Evolutionary conservation across 2,329 filamentous ascomycete genomes (phyloP).

Genomic region (Penicillium brevicompactum): DNA sequence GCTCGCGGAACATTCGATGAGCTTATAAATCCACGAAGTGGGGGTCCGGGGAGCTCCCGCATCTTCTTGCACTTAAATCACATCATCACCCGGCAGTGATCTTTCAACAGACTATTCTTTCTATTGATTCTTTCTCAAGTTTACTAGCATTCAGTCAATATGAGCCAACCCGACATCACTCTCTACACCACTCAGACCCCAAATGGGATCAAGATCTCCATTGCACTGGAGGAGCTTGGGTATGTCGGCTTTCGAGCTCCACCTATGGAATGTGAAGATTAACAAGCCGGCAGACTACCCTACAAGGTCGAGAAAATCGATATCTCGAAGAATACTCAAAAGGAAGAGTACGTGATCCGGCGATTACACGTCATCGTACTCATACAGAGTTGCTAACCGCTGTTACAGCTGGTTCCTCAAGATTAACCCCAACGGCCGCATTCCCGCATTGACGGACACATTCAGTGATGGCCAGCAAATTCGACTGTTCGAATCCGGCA

Average conservation of each 20-base stretch:
- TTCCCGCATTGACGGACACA: slow-evolving; percentile 82
- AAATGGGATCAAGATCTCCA: slow-evolving; percentile 88
- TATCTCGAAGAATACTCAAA: slow-evolving; percentile 76
- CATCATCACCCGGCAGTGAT: background rate
- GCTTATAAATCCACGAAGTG: background rate
- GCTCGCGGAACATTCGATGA: background rate
- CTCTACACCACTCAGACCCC: slow-evolving; percentile 83
- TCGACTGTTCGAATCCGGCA: slow-evolving; percentile 78
- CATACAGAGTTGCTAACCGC: slow-evolving; percentile 6
- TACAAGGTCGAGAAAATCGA: slow-evolving; percentile 75
- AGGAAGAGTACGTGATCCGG: slow-evolving; percentile 55
- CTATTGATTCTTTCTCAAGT: background rate
- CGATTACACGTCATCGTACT: background rate
- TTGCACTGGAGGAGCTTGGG: slow-evolving; percentile 81
- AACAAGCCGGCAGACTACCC: slow-evolving; percentile 52
- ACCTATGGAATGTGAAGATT: slow-evolving; percentile 8
- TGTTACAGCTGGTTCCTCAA: slow-evolving; percentile 73
- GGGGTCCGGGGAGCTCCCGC: background rate
- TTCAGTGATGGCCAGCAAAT: slow-evolving; percentile 73
- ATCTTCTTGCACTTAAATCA: background rate
- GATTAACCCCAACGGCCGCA: slow-evolving; percentile 92
- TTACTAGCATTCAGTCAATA: slow-evolving; percentile 15
- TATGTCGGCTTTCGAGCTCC: slow-evolving; percentile 19
- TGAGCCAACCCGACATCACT: slow-evolving; percentile 63
- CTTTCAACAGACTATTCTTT: background rate